These are phyloP conservation scores for Chytriomyces hyalinus DNA, from an alignment of 192 early-diverging fungal species.

Conservation along the genomic window DNA sequence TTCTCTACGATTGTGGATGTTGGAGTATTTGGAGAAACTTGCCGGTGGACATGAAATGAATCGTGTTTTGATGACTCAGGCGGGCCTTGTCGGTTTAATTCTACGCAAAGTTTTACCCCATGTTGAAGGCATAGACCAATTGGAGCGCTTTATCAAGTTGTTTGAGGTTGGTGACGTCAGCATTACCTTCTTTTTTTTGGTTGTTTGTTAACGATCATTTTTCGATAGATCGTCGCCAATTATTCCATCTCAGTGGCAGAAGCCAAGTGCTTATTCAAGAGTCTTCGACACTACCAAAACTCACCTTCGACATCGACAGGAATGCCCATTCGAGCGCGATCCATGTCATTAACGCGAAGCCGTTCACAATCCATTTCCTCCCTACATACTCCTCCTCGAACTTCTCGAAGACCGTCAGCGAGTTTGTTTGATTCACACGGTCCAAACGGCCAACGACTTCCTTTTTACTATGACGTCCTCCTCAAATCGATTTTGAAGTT, in stretches of 20 bases:
- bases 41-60: constrained; percentile 46
- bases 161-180: constrained; percentile 29
- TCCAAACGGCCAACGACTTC: constrained; percentile 22
- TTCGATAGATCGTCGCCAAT: constrained; percentile 34
- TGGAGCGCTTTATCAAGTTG: constrained; percentile 36
- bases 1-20: constrained; percentile 10
- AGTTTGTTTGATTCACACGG: constrained; percentile 25
- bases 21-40: constrained; percentile 36
- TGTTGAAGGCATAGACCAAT: constrained; percentile 12
- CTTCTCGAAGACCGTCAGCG: constrained; percentile 15
- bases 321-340: neutral
- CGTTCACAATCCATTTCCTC: constrained; percentile 23
- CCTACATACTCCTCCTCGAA: neutral
- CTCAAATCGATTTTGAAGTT: constrained; percentile 39
- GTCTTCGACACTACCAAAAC: constrained; percentile 30
- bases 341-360: neutral
- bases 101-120: constrained; percentile 38
- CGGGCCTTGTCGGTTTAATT: constrained; percentile 30
- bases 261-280: constrained; percentile 39
- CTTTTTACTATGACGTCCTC: constrained; percentile 45
- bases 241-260: constrained; percentile 52
- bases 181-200: neutral
- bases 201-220: neutral
- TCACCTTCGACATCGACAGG: neutral
- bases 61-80: constrained; percentile 40